Base-by-base conservation (phyloP, 2,329 filamentous ascomycete species). In the Aureobasidium sp. region DNA sequence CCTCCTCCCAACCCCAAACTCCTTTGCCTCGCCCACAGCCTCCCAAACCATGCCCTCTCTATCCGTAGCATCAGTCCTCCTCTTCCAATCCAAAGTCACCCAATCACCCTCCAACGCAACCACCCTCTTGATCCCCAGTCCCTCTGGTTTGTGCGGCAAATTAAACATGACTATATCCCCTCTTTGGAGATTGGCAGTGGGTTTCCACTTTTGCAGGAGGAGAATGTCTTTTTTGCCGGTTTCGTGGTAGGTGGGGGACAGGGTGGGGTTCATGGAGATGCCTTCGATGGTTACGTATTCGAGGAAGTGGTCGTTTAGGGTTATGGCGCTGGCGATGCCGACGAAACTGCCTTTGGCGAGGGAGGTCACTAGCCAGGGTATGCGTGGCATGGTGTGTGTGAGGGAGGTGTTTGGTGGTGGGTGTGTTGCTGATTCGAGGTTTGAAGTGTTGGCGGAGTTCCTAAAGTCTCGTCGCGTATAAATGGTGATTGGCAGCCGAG, bases 71-170 rank as follows among this genome's bases (percentile, higher is more conserved):
- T 67, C 27, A 65, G 68, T n/a, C 29, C 63, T 62, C 36, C 64
- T 29, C 57, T 56, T 61, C 3, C 78, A 75, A 44, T 80, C 73
- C 44, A 89, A 88, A 61, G 78, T 80, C 34, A 97, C 84, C 1
- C 84, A 78, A 71, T 97, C 93, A 11, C 92, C 91, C 58, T 88
- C 87, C 4, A 97, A 70, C 0, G 84, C 94, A 29, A 97, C 81
- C 12, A 99, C 82, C 44, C 94, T 82, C 78, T 99, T 99, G 37
- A 97, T 84, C 0, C 85, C 85, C 45, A 87, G 78, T 25, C 82
- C 79, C 34, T 90, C 84, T 0, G 91, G 88, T 64, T 88, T 82
- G 15, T 81, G 76, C 0, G 92, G 91, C 42, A 75, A 73, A 69
- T 71, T 73, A 64, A 80, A 78, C 31, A 73, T 73, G 0, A 81